These are phyloP conservation scores for Ormosia semicastrata DNA, from an alignment of 306 rosid genomes.

Conservation along the genomic window DNA sequence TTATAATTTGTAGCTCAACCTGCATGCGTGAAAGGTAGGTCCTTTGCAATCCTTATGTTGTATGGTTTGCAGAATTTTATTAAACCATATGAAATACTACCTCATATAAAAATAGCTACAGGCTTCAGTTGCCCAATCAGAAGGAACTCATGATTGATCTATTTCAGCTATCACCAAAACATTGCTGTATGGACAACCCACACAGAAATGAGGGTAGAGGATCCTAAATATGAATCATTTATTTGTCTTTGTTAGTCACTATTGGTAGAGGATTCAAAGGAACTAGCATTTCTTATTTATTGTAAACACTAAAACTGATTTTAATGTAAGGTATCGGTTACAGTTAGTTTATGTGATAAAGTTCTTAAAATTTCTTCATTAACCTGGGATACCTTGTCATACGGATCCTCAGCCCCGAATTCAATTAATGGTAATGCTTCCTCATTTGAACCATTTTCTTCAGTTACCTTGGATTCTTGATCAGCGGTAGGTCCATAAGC, in stretches of 20 bases:
- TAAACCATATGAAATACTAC: background rate
- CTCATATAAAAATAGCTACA: background rate
- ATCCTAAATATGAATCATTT: background rate
- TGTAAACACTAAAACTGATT: background rate
- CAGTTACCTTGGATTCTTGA: slow-evolving; percentile 6
- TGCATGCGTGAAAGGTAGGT: background rate
- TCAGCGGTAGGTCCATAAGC: slow-evolving; percentile 53
- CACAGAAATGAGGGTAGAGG: background rate
- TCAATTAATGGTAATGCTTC: slow-evolving; percentile 27
- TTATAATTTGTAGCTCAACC: background rate
- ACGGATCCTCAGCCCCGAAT: background rate
- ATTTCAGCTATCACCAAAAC: background rate
- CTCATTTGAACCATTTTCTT: slow-evolving; percentile 8
- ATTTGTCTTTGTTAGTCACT: background rate
- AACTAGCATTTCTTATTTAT: background rate
- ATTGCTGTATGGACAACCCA: background rate
- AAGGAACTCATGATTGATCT: background rate
- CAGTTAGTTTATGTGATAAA: background rate
- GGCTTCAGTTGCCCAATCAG: slow-evolving; percentile 5
- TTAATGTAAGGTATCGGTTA: background rate
- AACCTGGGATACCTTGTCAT: background rate
- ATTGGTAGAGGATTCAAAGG: background rate
- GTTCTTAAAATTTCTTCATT: background rate
- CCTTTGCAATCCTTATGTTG: background rate
- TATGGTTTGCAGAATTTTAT: background rate